Evolutionary conservation across 176 grass and related monocot genomes (phyloP), one percentile per base, ranked within the genome.

Genomic region (Zoysia pacifica): DNA sequence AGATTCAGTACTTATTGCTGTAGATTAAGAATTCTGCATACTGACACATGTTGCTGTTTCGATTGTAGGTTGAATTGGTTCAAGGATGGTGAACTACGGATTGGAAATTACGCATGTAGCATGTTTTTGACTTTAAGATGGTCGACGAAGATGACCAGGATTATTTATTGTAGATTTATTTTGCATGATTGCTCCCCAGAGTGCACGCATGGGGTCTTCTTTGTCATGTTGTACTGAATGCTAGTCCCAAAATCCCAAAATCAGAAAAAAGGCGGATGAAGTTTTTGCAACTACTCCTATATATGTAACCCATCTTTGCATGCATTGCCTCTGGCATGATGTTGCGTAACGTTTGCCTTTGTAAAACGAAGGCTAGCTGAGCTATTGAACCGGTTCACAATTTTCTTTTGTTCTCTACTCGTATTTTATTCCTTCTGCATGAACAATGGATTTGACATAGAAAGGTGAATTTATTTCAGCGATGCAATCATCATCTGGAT

Each of bases 121-220:
- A 38, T 56, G 13, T 47, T 85, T 67, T 82, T 44, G 37, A 28
- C 28, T 49, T 81, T 46, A 12, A 68, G 66, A 78, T 11, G 36
- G 78, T 42, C 48, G n/a, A 48, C 47, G 64, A 85, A 78, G 52
- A 72, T 89, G 67, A 52, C 51, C 51, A 42, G 60, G 56, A 85
- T 78, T 73, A 85, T 52, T 79, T 73, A 85, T 89, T 89, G 73
- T 53, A 80, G 80, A 89, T 85, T 89, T 77, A 82, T 77, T 85
- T 42, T 77, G 78, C 87, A 82, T 59, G n/a, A 78, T 73, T 85
- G 61, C 45, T 72, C 35, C 53, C 70, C 18, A 4, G 11, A 73
- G 72, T 45, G 51, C 67, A 63, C 80, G 20, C 45, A 62, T 69
- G 63, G 70, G 48, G 56, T 12, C 51, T 83, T 11, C 58, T 81